These are phyloP conservation scores for Cryptococcus depauperatus DNA, from an alignment of 1,284 basidiomycete species.

Conservation along the genomic window DNA sequence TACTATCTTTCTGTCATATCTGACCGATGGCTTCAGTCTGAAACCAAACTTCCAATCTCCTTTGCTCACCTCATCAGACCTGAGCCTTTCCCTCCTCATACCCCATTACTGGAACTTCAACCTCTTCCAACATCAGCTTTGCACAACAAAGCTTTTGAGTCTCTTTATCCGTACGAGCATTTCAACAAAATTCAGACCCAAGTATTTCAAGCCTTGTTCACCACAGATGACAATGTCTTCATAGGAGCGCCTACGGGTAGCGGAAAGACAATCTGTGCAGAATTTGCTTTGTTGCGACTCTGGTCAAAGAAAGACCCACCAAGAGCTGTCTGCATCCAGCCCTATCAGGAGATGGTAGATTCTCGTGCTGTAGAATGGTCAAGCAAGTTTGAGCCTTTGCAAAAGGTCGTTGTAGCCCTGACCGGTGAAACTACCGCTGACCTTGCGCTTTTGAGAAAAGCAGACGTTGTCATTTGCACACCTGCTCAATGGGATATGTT, in stretches of 20 bases:
- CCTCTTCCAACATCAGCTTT: slow-evolving; percentile 80
- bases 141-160: slow-evolving; percentile 84
- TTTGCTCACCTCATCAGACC: slow-evolving; percentile 98
- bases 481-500: slow-evolving; percentile 91
- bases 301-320: slow-evolving; percentile 79
- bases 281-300: slow-evolving; percentile 83
- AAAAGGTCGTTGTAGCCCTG: slow-evolving; percentile 85
- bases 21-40: slow-evolving; percentile 91
- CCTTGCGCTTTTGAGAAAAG: slow-evolving; percentile 80
- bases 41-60: slow-evolving; percentile 88
- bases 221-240: slow-evolving; percentile 90
- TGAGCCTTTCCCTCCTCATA: slow-evolving; percentile 90
- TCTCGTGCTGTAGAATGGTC: slow-evolving; percentile 82
- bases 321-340: slow-evolving; percentile 92
- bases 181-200: slow-evolving; percentile 99
- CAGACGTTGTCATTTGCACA: slow-evolving; percentile 85
- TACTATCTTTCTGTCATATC: slow-evolving; percentile 94
- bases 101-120: slow-evolving; percentile 87
- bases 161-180: slow-evolving; percentile 70
- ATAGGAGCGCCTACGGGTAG: slow-evolving; percentile 93
- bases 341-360: slow-evolving; percentile 95
- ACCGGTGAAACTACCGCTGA: slow-evolving; percentile 95
- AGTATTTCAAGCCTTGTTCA: slow-evolving; percentile 95
- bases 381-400: slow-evolving; percentile 68
- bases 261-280: slow-evolving; percentile 95